Evolutionary conservation across 805 yeast genomes (phyloP), one percentile per base, ranked within the genome.

Genomic region (Barnettozyma sucrosica): DNA sequence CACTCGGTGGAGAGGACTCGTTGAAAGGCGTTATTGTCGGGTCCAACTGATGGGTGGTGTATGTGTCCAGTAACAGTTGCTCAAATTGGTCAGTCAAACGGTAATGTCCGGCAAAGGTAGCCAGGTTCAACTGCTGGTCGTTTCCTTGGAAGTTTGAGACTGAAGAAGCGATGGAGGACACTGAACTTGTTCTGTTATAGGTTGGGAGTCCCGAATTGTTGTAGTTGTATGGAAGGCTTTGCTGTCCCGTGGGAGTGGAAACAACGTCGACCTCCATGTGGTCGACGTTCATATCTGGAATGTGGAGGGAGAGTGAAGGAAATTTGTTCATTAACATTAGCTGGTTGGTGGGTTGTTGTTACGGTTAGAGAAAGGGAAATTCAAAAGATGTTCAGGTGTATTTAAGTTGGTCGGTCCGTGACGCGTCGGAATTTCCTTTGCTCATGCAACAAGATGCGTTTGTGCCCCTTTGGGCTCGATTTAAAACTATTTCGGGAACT

Each of bases 1-100:
- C 89, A 1, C 82, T 72, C 0, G 89, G 89, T 7, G 89, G 89
- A 56, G 76, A 75, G 37, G 70, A 61, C 16, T 77, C 75, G 52
- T 81, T 81, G 58, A 83, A 83, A 0, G 90, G 90, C 0, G 90
- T 83, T 7, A 74, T 68, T 30, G 79, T 76, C 7, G 89, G 89
- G 55, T 75, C 79, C 42, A 70, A 70, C 14, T 76, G 72, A 47
- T 76, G 68, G 8, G 66, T 56, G 44, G 75, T 76, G 55, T 80
- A 81, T 5, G 71, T 67, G 36, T 68, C 69, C 55, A 71, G 56
- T 21, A 82, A 61, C 13, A 75, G 56, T 20, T 64, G 66, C 53
- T 79, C 79, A 52, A 78, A 78, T 6, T 52, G 57, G 4, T 59
- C 61, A 1, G 75, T 64, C 5, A 61, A 46, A 30, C 42, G 55